Evolutionary conservation across 352 stramenopile species (phyloP).

Genomic region (Phytophthora fragariae): DNA sequence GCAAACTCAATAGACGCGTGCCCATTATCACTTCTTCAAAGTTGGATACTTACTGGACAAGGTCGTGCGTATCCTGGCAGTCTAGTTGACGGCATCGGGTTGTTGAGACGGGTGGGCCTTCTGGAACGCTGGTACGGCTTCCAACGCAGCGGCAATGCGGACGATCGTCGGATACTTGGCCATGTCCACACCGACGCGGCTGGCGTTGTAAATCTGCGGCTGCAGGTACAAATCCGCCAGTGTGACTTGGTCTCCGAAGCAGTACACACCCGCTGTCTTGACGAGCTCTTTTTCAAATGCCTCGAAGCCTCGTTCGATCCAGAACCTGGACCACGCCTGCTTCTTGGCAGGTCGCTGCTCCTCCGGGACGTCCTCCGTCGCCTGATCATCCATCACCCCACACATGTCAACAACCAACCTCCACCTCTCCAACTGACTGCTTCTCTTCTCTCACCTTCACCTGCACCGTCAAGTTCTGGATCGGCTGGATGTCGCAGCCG

Average conservation of each 20-base stretch:
- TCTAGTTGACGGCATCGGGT: slow-evolving; percentile 60
- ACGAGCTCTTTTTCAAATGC: slow-evolving; percentile 79
- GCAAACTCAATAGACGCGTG: slow-evolving; percentile 29
- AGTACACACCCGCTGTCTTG: slow-evolving; percentile 68
- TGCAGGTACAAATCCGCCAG: slow-evolving; percentile 92
- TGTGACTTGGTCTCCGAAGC: slow-evolving; percentile 82
- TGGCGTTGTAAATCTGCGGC: slow-evolving; percentile 94
- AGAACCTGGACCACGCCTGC: slow-evolving; percentile 62
- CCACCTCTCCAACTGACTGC: background rate
- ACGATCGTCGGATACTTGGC: slow-evolving; percentile 88
- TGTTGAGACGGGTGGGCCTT: slow-evolving; percentile 82
- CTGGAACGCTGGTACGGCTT: slow-evolving; percentile 83
- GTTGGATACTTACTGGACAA: no score
- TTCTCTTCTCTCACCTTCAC: slow-evolving; percentile 46
- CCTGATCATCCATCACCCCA: slow-evolving; percentile 7
- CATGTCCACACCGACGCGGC: slow-evolving; percentile 91
- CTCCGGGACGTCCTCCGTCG: slow-evolving; percentile 51
- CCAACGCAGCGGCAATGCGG: slow-evolving; percentile 73
- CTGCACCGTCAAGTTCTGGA: slow-evolving; percentile 90
- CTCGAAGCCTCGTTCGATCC: slow-evolving; percentile 86
- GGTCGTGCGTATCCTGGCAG: background rate
- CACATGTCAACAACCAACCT: background rate
- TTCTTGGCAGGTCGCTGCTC: slow-evolving; percentile 60
- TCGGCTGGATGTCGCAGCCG: slow-evolving; percentile 91
- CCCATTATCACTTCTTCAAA: slow-evolving; percentile 11